phyloP scores from a whole-genome alignment of 768 basidiomycete species.

The Auricularia heimuer region DNA sequence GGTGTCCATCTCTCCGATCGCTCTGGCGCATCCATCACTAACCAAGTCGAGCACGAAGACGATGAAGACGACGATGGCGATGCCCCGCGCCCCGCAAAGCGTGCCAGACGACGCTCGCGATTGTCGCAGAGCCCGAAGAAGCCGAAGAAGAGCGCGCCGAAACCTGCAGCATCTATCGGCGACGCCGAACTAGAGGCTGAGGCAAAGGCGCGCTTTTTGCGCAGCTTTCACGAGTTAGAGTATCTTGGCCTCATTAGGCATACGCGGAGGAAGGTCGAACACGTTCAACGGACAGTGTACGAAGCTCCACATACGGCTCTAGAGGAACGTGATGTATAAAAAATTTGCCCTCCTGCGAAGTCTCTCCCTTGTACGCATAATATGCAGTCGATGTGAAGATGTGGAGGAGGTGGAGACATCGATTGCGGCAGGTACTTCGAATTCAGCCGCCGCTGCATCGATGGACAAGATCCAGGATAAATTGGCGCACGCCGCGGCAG shows the following conservation, averaged over 20 bases:
- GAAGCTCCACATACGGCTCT: slow-evolving; percentile 23
- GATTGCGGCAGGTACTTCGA: background rate
- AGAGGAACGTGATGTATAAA: background rate
- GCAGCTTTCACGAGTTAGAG: slow-evolving; percentile 74
- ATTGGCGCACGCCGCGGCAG: background rate
- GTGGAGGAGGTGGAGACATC: background rate
- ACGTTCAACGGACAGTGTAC: slow-evolving; percentile 59
- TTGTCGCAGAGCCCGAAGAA: background rate
- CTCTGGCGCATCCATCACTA: slow-evolving; percentile 16
- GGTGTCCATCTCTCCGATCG: slow-evolving; percentile 46
- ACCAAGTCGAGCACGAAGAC: slow-evolving; percentile 22
- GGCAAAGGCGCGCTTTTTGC: slow-evolving; percentile 69
- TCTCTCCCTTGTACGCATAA: background rate
- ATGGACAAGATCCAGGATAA: background rate
- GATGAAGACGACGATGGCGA: slow-evolving; percentile 14
- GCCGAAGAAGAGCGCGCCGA: slow-evolving; percentile 31
- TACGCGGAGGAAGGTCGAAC: slow-evolving; percentile 67
- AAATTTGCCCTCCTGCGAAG: background rate
- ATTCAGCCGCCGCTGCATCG: background rate
- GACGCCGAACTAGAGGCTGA: slow-evolving; percentile 21
- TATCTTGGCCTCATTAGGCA: slow-evolving; percentile 73
- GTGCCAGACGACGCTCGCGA: background rate
- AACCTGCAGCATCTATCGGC: slow-evolving; percentile 11
- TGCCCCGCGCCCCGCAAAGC: background rate
- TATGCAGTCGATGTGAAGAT: background rate